Evolutionary conservation across 805 yeast genomes (phyloP).

Genomic region (Metschnikowia kofuensis): DNA sequence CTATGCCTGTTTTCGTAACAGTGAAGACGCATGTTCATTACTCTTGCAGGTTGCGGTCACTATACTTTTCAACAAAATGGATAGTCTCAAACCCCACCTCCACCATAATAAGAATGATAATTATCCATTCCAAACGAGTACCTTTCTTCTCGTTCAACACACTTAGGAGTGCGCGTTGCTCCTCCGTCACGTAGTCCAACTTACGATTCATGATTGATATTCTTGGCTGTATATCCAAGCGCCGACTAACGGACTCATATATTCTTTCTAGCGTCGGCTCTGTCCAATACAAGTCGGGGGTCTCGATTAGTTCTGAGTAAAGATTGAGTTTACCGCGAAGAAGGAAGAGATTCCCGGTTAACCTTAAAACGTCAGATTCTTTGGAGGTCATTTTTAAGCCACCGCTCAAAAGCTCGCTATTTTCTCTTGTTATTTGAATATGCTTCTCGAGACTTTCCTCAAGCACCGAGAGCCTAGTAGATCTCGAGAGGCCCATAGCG

Average conservation of each 20-base stretch:
- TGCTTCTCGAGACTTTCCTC: conserved; percentile 72
- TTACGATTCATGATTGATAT: conserved; percentile 79
- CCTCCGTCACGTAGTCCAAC: conserved; percentile 87
- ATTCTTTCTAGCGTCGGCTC: conserved; percentile 81
- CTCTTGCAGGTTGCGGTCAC: conserved; percentile 1
- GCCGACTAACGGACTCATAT: conserved; percentile 66
- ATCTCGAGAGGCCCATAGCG: conserved; percentile 81
- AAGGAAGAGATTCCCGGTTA: conserved; percentile 72
- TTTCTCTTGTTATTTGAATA: conserved; percentile 56
- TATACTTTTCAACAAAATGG: conserved; percentile 63
- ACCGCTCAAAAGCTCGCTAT: conserved; percentile 63
- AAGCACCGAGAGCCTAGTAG: conserved; percentile 78
- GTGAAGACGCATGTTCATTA: too few species aligned
- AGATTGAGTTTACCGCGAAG: conserved; percentile 80
- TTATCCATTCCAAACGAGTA: conserved; percentile 82
- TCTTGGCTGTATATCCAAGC: conserved; percentile 73
- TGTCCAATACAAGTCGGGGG: conserved; percentile 92
- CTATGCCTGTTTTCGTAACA: too few species aligned
- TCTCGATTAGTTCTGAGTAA: conserved; percentile 84
- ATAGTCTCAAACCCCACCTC: conserved; percentile 81
- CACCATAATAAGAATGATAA: conserved; percentile 74
- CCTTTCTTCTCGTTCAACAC: conserved; percentile 75
- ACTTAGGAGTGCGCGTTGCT: conserved; percentile 71
- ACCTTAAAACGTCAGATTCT: conserved; percentile 59
- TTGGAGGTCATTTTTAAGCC: conserved; percentile 48